These are phyloP conservation scores for Emmonsia crescens DNA, from an alignment of 2,329 filamentous ascomycete genomes.

Conservation along the genomic window DNA sequence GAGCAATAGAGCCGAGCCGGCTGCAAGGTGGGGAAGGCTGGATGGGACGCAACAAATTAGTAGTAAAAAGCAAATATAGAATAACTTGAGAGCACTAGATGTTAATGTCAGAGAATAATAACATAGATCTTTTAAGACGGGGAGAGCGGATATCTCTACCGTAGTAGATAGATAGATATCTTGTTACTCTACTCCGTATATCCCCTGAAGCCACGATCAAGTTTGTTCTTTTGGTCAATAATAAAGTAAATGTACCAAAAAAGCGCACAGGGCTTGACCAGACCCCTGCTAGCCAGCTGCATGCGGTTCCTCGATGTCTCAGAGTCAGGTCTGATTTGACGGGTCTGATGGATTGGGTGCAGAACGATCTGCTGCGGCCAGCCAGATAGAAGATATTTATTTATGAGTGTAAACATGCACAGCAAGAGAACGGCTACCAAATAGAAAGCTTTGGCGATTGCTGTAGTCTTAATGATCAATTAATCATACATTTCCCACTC, in stretches of 20 bases:
- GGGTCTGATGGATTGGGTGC: not conserved
- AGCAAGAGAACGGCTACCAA: not conserved
- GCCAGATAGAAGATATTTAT: too few relatives aligned
- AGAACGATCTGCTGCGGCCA: not conserved
- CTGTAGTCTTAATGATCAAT: not conserved
- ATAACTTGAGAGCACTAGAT: not conserved
- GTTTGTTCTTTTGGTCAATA: not conserved
- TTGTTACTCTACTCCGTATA: not conserved
- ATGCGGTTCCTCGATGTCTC: too few relatives aligned
- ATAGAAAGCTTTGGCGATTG: not conserved
- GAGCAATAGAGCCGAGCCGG: not conserved
- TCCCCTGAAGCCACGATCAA: not conserved
- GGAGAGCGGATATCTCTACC: too few relatives aligned
- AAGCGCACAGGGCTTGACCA: not conserved
- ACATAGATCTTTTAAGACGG: not conserved
- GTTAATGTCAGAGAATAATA: not conserved
- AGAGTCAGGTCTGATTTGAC: not conserved
- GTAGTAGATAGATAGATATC: too few relatives aligned
- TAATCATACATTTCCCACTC: not conserved
- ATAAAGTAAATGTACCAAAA: not conserved
- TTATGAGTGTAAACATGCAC: too few relatives aligned
- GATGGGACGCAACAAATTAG: not conserved
- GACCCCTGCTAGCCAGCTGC: not conserved
- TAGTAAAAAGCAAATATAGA: not conserved
- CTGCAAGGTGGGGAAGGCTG: not conserved